phyloP scores from a whole-genome alignment of 1,284 basidiomycete species.

The Apiotrichum veenhuisii region DNA sequence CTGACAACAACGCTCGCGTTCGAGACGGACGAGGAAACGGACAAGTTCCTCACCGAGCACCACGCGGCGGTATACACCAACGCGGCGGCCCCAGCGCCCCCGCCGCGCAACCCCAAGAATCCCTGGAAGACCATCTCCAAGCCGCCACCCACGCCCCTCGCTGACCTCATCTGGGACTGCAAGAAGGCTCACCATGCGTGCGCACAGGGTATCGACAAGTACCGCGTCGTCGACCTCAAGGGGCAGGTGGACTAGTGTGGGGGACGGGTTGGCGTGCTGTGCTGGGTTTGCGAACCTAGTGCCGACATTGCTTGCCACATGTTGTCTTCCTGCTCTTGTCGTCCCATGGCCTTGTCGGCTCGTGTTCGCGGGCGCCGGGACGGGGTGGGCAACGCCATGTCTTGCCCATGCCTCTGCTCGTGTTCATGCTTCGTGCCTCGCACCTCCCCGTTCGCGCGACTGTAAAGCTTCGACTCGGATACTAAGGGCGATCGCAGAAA shows the following conservation, averaged over 20 bases:
- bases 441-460: too few relatives aligned
- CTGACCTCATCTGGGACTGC: constrained; percentile 52
- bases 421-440: too few relatives aligned
- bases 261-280: background rate
- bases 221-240: constrained; percentile 56
- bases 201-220: constrained; percentile 48
- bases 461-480: too few relatives aligned
- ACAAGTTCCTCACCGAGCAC: constrained; percentile 69
- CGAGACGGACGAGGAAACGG: constrained; percentile 62
- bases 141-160: constrained; percentile 22
- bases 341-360: too few relatives aligned
- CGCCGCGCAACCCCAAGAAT: constrained; percentile 14
- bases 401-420: too few relatives aligned
- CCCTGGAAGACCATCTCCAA: constrained; percentile 29
- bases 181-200: constrained; percentile 51
- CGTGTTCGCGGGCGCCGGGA: too few relatives aligned
- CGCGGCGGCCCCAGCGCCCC: constrained; percentile 15
- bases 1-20: constrained; percentile 80
- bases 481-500: too few relatives aligned
- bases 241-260: constrained; percentile 49
- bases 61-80: constrained; percentile 63
- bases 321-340: too few relatives aligned
- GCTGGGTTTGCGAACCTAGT: too few relatives aligned
- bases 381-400: too few relatives aligned
- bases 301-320: too few relatives aligned